Conservation (phyloP, 768 basidiomycete genomes). For the Hygrophorus russula region DNA sequence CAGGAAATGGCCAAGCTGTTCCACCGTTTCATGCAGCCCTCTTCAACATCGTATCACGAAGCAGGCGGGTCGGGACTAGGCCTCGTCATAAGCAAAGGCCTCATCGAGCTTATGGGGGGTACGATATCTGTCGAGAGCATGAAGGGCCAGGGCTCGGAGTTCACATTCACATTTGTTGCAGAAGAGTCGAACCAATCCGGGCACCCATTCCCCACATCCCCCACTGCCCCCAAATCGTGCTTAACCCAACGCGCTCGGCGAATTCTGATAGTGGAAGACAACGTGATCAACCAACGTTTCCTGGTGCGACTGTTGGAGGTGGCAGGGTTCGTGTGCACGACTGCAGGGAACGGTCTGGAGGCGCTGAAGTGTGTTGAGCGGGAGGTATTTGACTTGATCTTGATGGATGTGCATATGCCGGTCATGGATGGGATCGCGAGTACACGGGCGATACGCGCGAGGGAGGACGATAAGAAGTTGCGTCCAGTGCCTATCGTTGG, state of each 20-base stretch:
- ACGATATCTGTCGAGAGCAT: constrained; percentile 5
- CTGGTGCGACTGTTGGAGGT: constrained; percentile 1
- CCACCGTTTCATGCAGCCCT: constrained; percentile 6
- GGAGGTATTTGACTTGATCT: constrained; percentile 2
- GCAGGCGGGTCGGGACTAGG: constrained; percentile 3
- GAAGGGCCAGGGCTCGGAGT: constrained; percentile 4
- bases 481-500: constrained; percentile 2
- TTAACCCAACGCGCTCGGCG: background rate
- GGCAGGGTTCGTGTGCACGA: constrained; percentile 1
- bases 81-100: constrained; percentile 5
- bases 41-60: constrained; percentile 5
- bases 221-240: background rate
- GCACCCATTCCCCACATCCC: background rate
- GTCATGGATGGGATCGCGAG: constrained; percentile 4
- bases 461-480: background rate
- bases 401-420: constrained; percentile 7
- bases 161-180: constrained; percentile 2
- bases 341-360: constrained; percentile 3
- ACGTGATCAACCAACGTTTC: constrained; percentile 4
- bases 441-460: constrained; percentile 5
- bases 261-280: constrained; percentile 5
- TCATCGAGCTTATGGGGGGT: constrained; percentile 6
- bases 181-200: background rate
- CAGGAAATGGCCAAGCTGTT: constrained; percentile 6
- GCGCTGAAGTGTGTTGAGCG: constrained; percentile 2